Conservation (phyloP, 768 basidiomycete genomes). For the Naganishia kalamii region DNA sequence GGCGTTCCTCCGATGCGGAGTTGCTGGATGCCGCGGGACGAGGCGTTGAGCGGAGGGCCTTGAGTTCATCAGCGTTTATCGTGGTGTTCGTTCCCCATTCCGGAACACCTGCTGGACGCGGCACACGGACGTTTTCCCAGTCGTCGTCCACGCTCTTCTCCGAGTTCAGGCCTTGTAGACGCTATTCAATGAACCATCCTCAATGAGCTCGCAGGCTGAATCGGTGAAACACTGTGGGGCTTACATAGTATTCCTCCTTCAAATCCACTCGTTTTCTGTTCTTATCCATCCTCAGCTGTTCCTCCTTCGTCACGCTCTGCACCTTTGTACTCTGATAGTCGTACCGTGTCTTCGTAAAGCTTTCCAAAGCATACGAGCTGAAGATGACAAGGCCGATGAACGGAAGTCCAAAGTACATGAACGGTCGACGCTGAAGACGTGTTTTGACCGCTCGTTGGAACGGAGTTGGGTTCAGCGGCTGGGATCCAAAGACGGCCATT, state of each 20-base stretch:
- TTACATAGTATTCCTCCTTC: slow-evolving; percentile 89
- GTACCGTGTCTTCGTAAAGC: slow-evolving; percentile 83
- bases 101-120: slow-evolving; percentile 75
- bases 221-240: slow-evolving; percentile 44
- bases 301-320: slow-evolving; percentile 64
- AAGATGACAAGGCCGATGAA: slow-evolving; percentile 79
- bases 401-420: slow-evolving; percentile 68
- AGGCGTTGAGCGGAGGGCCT: background rate
- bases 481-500: slow-evolving; percentile 30
- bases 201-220: background rate
- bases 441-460: slow-evolving; percentile 24
- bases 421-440: slow-evolving; percentile 37
- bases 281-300: slow-evolving; percentile 66
- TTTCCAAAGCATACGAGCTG: slow-evolving; percentile 73
- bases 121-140: slow-evolving; percentile 82
- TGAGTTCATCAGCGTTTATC: slow-evolving; percentile 27
- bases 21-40: background rate
- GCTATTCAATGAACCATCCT: slow-evolving; percentile 1
- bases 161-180: slow-evolving; percentile 22
- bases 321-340: slow-evolving; percentile 78
- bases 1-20: background rate
- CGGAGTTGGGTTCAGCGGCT: slow-evolving; percentile 28
- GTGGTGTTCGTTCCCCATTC: slow-evolving; percentile 66
- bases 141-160: slow-evolving; percentile 46
- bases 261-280: slow-evolving; percentile 79